Evolutionary conservation across 768 basidiomycete genomes (phyloP), one percentile per base, ranked within the genome.

Genomic region (Lactifluus echinatus): DNA sequence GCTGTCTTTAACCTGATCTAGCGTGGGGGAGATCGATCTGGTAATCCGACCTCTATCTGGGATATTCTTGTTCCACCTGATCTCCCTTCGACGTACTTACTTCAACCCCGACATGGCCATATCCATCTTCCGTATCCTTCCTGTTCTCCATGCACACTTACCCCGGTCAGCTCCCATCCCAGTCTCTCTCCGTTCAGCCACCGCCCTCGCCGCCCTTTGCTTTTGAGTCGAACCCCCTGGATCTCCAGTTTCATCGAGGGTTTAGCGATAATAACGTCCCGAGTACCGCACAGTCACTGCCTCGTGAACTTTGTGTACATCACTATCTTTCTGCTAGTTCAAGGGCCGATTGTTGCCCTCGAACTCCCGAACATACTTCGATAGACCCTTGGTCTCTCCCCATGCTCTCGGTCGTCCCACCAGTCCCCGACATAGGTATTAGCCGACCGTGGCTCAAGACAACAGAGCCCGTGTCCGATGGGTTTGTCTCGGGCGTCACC

Each of bases 1-100:
- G 14, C 46, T 53, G 52, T 43, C 51, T 58, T 58, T 58, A 58
- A 53, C 57, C 57, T 53, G 57, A 58, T 58, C 56, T 40, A 57
- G 56, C 45, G 33, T 40, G 29, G 29, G 7, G 10, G 23, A 17
- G 44, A 19, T 46, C 45, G 51, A 57, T 53, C 46, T 53, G 46
- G 57, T 12, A 43, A 53, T 49, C 0, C 7, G 7, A 42, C 10
- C 33, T 2, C 57, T 43, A 29, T 40, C 42, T n/a, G n/a, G 44
- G 52, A 40, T 23, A 58, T 53, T 53, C 51, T 53, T 33, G 39
- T 56, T 39, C 47, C 54, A 55, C 54, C 54, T 55, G 54, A 55
- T 42, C 47, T 14, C 47, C 42, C 54, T 55, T 55, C 53, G 45
- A 39, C 45, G 3, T 40, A 47, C 54, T 55, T 55, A 55, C 54